phyloP scores from a whole-genome alignment of 495 filamentous ascomycete genomes.

The Cryomyces minteri region DNA sequence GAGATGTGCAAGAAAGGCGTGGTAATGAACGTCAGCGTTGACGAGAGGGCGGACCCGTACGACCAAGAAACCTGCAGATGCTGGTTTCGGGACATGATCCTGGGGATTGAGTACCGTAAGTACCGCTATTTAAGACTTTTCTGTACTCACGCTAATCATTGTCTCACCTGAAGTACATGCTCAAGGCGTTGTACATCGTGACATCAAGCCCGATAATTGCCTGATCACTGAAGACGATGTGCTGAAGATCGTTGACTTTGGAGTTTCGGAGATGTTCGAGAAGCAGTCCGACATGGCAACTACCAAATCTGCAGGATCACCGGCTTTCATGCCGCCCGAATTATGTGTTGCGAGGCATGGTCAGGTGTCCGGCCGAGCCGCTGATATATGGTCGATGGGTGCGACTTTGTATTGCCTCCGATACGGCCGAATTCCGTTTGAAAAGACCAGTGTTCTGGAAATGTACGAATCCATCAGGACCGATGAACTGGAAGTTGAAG shows the following conservation, averaged over 20 bases:
- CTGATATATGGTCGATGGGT: slow-evolving; percentile 98
- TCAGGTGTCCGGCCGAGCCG: slow-evolving; percentile 70
- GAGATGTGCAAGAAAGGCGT: slow-evolving; percentile 99
- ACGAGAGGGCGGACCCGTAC: slow-evolving; percentile 68
- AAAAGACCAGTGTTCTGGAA: slow-evolving; percentile 56
- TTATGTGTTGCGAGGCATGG: slow-evolving; percentile 80
- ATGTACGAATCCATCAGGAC: slow-evolving; percentile 76
- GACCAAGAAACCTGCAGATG: slow-evolving; percentile 64
- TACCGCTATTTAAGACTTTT: background rate
- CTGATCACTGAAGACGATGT: slow-evolving; percentile 79
- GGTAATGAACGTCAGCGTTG: slow-evolving; percentile 89
- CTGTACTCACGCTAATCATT: background rate
- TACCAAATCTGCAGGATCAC: slow-evolving; percentile 84
- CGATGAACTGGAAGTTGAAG: slow-evolving; percentile 30
- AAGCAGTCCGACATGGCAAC: slow-evolving; percentile 81
- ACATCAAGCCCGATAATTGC: slow-evolving; percentile 97
- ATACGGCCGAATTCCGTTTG: slow-evolving; percentile 78
- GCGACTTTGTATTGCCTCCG: slow-evolving; percentile 84
- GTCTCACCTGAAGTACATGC: slow-evolving; percentile 43
- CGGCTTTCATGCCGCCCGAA: slow-evolving; percentile 88
- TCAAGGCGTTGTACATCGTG: slow-evolving; percentile 87
- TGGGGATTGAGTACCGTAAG: slow-evolving; percentile 85
- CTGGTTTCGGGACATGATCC: slow-evolving; percentile 90
- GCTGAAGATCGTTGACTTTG: slow-evolving; percentile 94
- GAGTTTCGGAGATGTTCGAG: slow-evolving; percentile 95